Evolutionary conservation across 2,329 filamentous ascomycete species (phyloP).

Genomic region (Chrysosphaeria jannelii): DNA sequence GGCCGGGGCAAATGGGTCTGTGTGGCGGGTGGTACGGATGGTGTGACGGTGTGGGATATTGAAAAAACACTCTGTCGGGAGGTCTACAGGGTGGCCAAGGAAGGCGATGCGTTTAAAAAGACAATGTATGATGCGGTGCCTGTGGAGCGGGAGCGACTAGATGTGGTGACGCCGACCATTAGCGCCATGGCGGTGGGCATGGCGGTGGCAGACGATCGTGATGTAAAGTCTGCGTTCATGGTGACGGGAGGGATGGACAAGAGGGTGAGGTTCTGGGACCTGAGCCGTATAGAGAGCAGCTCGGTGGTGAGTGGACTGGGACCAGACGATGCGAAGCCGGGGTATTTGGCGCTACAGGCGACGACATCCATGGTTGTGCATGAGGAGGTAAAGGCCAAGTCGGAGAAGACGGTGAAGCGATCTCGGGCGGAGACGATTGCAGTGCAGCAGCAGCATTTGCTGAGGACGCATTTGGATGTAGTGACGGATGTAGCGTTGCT

Average conservation of each 20-base stretch:
- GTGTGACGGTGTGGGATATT: slow-evolving; percentile 86
- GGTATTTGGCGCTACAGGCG: slow-evolving; percentile 34
- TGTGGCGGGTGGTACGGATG: slow-evolving; percentile 67
- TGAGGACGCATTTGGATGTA: slow-evolving; percentile 65
- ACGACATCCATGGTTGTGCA: slow-evolving; percentile 32
- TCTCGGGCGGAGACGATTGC: slow-evolving; percentile 58
- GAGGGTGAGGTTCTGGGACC: slow-evolving; percentile 84
- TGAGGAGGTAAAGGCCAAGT: slow-evolving; percentile 24
- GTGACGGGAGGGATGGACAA: slow-evolving; percentile 71
- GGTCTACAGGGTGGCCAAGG: slow-evolving; percentile 38
- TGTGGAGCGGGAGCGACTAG: slow-evolving; percentile 68
- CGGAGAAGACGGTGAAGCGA: slow-evolving; percentile 4
- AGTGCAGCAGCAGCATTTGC: slow-evolving; percentile 56
- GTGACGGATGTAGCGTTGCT: slow-evolving; percentile 71
- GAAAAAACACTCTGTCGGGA: slow-evolving; percentile 74
- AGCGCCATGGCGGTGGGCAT: slow-evolving; percentile 34
- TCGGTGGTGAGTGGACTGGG: slow-evolving; percentile 52
- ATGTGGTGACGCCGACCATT: no score
- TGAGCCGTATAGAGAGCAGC: slow-evolving; percentile 47
- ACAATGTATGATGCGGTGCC: slow-evolving; percentile 51
- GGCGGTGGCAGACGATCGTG: slow-evolving; percentile 21
- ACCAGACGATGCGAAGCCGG: slow-evolving; percentile 38
- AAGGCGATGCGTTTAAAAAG: slow-evolving; percentile 9
- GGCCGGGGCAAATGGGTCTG: slow-evolving; percentile 63
- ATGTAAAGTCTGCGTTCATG: slow-evolving; percentile 54